These are phyloP conservation scores for Ceratocystis ficicola DNA, from an alignment of 2,329 filamentous ascomycete species.

Conservation along the genomic window DNA sequence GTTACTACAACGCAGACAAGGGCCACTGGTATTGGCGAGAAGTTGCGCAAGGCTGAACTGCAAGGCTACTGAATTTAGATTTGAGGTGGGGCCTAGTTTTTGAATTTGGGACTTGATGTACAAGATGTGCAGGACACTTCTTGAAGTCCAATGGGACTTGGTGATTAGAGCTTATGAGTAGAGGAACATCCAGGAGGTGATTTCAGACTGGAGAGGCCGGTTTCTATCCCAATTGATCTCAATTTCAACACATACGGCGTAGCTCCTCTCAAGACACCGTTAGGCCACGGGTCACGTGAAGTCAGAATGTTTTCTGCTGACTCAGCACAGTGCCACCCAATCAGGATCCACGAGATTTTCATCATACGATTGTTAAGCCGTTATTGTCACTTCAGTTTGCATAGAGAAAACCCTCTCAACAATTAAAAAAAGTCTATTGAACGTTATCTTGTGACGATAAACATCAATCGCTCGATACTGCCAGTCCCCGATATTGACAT, in stretches of 20 bases:
- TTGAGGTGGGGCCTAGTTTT: background rate
- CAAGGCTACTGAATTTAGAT: constrained; percentile 11
- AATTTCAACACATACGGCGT: background rate
- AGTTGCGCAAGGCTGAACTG: constrained; percentile 10
- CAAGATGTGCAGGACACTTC: background rate
- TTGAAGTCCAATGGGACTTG: background rate
- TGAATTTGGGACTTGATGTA: background rate
- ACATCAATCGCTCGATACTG: background rate
- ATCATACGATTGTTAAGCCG: constrained; percentile 21
- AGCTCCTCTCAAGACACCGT: background rate
- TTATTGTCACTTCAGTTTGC: constrained; percentile 1
- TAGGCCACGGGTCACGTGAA: constrained; percentile 16
- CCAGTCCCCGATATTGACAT: background rate
- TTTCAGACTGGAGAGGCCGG: too few relatives aligned
- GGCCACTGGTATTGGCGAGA: background rate
- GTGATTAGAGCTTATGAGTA: too few relatives aligned
- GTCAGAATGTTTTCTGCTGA: constrained; percentile 5
- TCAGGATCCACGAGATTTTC: constrained; percentile 19
- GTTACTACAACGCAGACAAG: background rate
- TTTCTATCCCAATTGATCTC: background rate
- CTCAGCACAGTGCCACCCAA: constrained; percentile 17
- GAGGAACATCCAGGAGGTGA: too few relatives aligned
- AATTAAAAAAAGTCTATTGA: constrained; percentile 9
- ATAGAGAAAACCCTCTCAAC: constrained; percentile 15
- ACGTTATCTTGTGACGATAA: constrained; percentile 9